A percentile compares a stretch with the other conserved stretches of the same genome.
These are phyloP conservation scores for Candida incommunis DNA, from an alignment of 805 yeast species.

Conservation along the genomic window DNA sequence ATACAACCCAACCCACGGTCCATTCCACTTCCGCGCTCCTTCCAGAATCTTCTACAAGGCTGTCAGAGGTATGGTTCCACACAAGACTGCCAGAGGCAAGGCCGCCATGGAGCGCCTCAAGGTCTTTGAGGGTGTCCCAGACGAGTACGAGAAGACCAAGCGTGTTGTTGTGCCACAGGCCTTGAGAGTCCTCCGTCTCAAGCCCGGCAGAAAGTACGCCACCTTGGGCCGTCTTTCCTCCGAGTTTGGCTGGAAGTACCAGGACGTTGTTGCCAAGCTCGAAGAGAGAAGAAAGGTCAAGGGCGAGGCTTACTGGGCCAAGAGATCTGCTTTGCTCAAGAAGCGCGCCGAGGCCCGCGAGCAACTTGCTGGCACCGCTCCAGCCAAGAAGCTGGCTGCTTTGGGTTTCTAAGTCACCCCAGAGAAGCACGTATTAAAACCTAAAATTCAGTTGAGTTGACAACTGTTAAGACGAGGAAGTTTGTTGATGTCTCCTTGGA, in stretches of 20 bases:
- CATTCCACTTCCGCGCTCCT: constrained; percentile 99
- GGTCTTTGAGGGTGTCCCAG: constrained; percentile 99
- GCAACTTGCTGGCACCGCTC: constrained; percentile 80
- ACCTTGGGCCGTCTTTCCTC: constrained; percentile 92
- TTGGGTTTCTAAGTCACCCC: constrained; percentile 94
- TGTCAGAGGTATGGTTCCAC: constrained; percentile 97
- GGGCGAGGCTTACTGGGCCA: constrained; percentile 97
- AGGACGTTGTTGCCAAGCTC: constrained; percentile 89
- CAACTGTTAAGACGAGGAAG: not conserved
- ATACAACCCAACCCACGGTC: constrained; percentile 98
- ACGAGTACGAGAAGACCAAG: constrained; percentile 99
- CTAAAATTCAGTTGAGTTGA: not conserved
- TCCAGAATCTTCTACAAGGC: constrained; percentile 99
- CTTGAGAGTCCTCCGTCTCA: constrained; percentile 95
- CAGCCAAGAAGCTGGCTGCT: constrained; percentile 85
- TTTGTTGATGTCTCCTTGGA: not conserved
- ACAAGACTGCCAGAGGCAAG: constrained; percentile 99
- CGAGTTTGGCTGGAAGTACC: constrained; percentile 99
- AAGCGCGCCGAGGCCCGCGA: constrained; percentile 80
- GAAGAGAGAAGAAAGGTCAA: constrained; percentile 99
- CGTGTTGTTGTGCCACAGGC: constrained; percentile 99
- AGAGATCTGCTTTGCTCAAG: constrained; percentile 93
- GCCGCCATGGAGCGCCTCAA: constrained; percentile 98
- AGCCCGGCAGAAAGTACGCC: constrained; percentile 99
- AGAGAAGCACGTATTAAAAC: constrained; percentile 13